These are phyloP conservation scores for Aspergillus conjunctus DNA, from an alignment of 495 filamentous ascomycete species.

Conservation along the genomic window DNA sequence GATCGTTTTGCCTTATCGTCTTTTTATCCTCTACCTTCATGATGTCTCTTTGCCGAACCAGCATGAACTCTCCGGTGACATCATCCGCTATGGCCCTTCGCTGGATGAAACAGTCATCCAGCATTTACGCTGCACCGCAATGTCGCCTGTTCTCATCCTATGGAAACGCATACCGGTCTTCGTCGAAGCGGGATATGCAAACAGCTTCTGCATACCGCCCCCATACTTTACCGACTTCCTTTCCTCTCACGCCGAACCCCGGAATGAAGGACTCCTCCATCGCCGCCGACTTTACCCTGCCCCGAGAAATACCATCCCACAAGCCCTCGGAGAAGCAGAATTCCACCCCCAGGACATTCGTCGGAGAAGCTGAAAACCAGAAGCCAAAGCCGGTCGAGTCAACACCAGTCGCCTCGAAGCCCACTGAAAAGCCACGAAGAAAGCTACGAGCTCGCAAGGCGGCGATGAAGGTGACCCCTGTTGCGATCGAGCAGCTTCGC, in stretches of 20 bases:
- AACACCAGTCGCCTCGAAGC: slow-evolving; percentile 39
- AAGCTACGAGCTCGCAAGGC: slow-evolving; percentile 86
- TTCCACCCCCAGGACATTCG: slow-evolving; percentile 30
- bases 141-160: slow-evolving; percentile 69
- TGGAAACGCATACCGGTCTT: slow-evolving; percentile 52
- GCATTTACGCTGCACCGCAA: slow-evolving; percentile 51
- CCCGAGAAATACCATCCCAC: slow-evolving; percentile 25
- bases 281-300: slow-evolving; percentile 48
- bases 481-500: slow-evolving; percentile 75
- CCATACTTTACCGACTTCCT: slow-evolving; percentile 63
- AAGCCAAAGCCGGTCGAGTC: slow-evolving; percentile 47
- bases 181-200: slow-evolving; percentile 65
- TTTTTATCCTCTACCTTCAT: slow-evolving; percentile 12
- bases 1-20: slow-evolving; percentile 1
- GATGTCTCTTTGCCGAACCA: slow-evolving; percentile 42
- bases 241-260: slow-evolving; percentile 68
- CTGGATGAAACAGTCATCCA: slow-evolving; percentile 49
- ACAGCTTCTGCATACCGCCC: slow-evolving; percentile 79
- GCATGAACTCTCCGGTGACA: slow-evolving; percentile 48
- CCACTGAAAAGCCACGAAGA: slow-evolving; percentile 52
- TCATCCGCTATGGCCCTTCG: slow-evolving; percentile 58
- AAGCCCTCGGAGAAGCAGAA: slow-evolving; percentile 29
- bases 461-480: slow-evolving; percentile 79
- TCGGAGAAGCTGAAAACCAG: slow-evolving; percentile 68
- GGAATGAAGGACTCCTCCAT: slow-evolving; percentile 70